These are phyloP conservation scores for Bretschneidera sinensis DNA, from an alignment of 345 rosid genomes.

Conservation along the genomic window DNA sequence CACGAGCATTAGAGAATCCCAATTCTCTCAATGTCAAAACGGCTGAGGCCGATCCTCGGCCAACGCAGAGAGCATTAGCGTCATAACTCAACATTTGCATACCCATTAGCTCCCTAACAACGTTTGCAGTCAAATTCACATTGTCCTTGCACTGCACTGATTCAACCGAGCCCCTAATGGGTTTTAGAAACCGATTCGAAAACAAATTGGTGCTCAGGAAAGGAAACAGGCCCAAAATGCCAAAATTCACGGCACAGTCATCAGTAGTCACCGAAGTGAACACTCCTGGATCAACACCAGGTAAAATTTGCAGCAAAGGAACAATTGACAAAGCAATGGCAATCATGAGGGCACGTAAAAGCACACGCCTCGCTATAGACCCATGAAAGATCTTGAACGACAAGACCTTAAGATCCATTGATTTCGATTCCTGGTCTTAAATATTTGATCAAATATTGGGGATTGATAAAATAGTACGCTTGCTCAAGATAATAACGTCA, in stretches of 20 bases:
- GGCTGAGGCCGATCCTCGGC: constrained; percentile 41
- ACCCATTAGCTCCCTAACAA: constrained; percentile 43
- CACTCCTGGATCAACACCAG: constrained; percentile 29
- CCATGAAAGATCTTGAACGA: constrained; percentile 45
- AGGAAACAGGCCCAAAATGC: constrained; percentile 10
- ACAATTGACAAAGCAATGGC: constrained; percentile 38
- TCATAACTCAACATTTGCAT: constrained; percentile 38
- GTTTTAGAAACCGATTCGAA: constrained; percentile 28
- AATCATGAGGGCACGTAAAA: constrained; percentile 45
- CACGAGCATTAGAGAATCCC: constrained; percentile 42
- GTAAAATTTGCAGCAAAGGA: constrained; percentile 43
- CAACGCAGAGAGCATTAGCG: constrained; percentile 60
- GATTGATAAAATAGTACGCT: not conserved
- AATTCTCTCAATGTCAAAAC: constrained; percentile 43
- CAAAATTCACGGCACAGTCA: constrained; percentile 26
- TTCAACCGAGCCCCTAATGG: constrained; percentile 39
- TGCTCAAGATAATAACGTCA: not conserved
- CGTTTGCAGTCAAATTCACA: constrained; percentile 44
- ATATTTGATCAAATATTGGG: not conserved
- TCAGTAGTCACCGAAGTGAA: constrained; percentile 17
- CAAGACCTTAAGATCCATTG: constrained; percentile 47
- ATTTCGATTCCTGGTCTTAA: constrained; percentile 7
- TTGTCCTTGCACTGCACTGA: constrained; percentile 30
- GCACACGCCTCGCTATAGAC: constrained; percentile 50
- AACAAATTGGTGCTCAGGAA: constrained; percentile 15